Evolutionary conservation across 192 early-diverging fungal species (phyloP).

Genomic region (Podochytrium sp.): DNA sequence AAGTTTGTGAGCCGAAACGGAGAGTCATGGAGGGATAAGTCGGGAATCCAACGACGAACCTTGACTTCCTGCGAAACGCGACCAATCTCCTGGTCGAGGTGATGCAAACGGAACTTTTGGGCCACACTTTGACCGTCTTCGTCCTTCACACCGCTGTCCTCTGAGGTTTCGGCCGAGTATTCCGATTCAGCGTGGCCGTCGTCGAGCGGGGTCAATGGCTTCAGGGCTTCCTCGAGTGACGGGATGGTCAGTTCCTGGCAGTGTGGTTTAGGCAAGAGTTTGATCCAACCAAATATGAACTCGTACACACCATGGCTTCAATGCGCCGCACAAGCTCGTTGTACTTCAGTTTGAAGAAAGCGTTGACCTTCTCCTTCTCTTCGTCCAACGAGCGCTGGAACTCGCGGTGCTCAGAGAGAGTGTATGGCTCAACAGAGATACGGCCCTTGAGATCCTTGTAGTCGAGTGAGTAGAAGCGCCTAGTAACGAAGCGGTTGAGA

Average conservation of each 20-base stretch:
- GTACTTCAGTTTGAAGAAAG: conserved; percentile 35
- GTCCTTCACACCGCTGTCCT: background rate
- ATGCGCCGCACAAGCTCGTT: conserved; percentile 29
- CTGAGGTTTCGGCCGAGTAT: conserved; percentile 12
- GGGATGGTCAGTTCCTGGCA: conserved; percentile 22
- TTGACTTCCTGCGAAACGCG: conserved; percentile 32
- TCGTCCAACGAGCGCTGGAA: conserved; percentile 23
- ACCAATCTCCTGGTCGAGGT: conserved; percentile 27
- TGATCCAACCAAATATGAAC: too few relatives aligned
- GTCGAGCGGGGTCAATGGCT: background rate
- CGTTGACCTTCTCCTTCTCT: conserved; percentile 26
- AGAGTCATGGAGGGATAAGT: background rate
- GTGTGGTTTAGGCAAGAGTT: too few relatives aligned
- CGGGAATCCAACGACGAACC: background rate
- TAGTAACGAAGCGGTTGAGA: background rate
- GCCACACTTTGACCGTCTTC: conserved; percentile 15
- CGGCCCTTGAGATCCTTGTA: conserved; percentile 33
- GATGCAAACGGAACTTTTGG: conserved; percentile 15
- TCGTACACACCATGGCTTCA: conserved; percentile 8
- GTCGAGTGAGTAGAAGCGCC: conserved; percentile 38
- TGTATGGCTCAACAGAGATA: conserved; percentile 27
- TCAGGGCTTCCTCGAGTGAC: conserved; percentile 19
- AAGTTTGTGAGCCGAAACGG: background rate
- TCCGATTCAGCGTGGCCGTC: background rate
- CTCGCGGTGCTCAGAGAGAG: conserved; percentile 21